These are phyloP conservation scores for Mrakia gelida DNA, from an alignment of 768 basidiomycete genomes.

Conservation along the genomic window DNA sequence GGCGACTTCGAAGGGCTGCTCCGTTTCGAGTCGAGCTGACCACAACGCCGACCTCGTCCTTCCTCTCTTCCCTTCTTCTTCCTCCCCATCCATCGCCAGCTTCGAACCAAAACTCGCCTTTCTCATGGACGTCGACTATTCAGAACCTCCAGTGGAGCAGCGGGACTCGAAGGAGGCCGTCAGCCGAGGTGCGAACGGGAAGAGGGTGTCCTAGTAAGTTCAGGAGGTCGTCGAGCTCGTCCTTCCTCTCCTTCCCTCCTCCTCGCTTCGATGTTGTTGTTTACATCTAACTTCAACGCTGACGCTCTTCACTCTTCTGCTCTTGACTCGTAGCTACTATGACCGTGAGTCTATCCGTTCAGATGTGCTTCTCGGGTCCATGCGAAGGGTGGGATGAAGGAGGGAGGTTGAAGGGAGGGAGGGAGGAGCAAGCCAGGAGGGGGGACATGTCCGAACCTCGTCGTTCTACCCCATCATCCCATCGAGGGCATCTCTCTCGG, in stretches of 20 bases:
- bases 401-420: not conserved
- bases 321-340: slow-evolving; percentile 20
- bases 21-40: not conserved
- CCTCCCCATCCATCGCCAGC: not conserved
- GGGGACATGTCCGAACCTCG: too few relatives aligned
- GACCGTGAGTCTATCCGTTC: slow-evolving; percentile 18
- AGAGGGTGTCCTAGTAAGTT: not conserved
- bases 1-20: too few relatives aligned
- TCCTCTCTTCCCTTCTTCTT: not conserved
- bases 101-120: too few relatives aligned
- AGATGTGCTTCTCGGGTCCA: not conserved
- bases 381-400: not conserved
- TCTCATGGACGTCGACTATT: not conserved
- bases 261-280: not conserved
- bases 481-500: too few relatives aligned
- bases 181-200: not conserved
- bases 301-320: not conserved
- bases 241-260: not conserved
- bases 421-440: not conserved
- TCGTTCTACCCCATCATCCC: too few relatives aligned
- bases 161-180: not conserved
- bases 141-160: not conserved
- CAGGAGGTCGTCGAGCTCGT: not conserved
- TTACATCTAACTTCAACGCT: not conserved
- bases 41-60: not conserved